Evolutionary conservation across 257 asterid genomes (phyloP).

Genomic region (Plantago ovata): DNA sequence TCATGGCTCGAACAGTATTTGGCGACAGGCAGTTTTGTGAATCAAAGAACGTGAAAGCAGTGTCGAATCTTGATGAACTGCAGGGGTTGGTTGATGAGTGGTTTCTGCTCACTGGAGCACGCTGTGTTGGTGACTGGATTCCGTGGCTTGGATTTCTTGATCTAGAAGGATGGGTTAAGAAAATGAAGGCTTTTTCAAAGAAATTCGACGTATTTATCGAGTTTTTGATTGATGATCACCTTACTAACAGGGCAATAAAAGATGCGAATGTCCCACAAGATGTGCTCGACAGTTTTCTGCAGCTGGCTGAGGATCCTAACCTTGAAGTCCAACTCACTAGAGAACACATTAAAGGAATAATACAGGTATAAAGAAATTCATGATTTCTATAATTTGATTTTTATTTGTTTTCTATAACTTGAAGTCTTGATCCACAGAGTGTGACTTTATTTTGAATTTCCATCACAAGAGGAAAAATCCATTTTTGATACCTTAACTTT

Average conservation of each 20-base stretch:
- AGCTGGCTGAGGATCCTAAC: not conserved
- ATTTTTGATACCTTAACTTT: too few relatives aligned
- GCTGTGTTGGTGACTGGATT: not conserved
- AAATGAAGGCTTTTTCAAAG: constrained; percentile 1
- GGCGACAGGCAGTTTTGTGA: constrained; percentile 21
- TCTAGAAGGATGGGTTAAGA: not conserved
- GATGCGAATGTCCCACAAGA: not conserved
- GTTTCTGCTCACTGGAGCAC: not conserved
- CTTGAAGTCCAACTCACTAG: constrained; percentile 9
- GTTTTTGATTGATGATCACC: constrained; percentile 8
- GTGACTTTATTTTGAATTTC: too few relatives aligned
- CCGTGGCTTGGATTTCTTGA: constrained; percentile 6
- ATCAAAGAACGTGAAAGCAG: not conserved
- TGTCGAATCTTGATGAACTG: constrained; percentile 6
- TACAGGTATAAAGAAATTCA: constrained; percentile 3
- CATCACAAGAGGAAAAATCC: too few relatives aligned
- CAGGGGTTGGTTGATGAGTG: constrained; percentile 12
- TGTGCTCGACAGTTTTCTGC: not conserved
- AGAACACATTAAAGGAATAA: not conserved
- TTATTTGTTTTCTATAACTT: too few relatives aligned
- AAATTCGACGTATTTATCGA: not conserved
- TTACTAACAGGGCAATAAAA: not conserved
- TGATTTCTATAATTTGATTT: too few relatives aligned
- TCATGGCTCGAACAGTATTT: constrained; percentile 1
- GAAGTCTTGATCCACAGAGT: too few relatives aligned